A percentile compares a stretch with the other conserved stretches of the same genome.
These are phyloP conservation scores for Aureobasidium pullulans DNA, from an alignment of 2,329 filamentous ascomycete species.

Conservation along the genomic window DNA sequence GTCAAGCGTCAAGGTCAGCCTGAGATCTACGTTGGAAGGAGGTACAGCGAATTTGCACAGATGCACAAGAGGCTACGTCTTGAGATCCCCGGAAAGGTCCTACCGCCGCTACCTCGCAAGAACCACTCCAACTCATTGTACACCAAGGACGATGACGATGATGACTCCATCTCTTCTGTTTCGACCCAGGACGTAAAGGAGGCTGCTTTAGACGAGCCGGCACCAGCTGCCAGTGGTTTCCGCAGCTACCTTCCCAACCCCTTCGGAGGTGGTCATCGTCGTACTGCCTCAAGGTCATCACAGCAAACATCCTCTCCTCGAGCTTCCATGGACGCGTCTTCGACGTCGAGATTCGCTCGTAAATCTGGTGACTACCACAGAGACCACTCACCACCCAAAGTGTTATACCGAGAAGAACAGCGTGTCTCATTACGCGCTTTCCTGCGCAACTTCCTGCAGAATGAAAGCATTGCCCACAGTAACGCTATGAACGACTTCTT, in stretches of 20 bases:
- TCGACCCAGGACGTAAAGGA: slow-evolving; percentile 53
- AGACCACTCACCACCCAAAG: slow-evolving; percentile 22
- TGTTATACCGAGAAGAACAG: slow-evolving; percentile 81
- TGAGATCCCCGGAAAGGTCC: slow-evolving; percentile 83
- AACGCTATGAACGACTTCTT: slow-evolving; percentile 81
- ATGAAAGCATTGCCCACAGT: slow-evolving; percentile 74
- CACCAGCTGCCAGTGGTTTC: slow-evolving; percentile 27
- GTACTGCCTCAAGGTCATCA: slow-evolving; percentile 17
- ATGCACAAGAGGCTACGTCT: slow-evolving; percentile 72
- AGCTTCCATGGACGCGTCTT: slow-evolving; percentile 25
- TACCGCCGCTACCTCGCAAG: slow-evolving; percentile 82
- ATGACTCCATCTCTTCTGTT: slow-evolving; percentile 73
- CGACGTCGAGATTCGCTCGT: slow-evolving; percentile 17
- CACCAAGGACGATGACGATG: slow-evolving; percentile 49
- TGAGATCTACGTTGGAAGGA: slow-evolving; percentile 72
- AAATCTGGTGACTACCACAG: slow-evolving; percentile 18
- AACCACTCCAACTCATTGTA: slow-evolving; percentile 72
- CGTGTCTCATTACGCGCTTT: slow-evolving; percentile 87
- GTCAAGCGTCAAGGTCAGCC: slow-evolving; percentile 70
- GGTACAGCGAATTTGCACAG: slow-evolving; percentile 80
- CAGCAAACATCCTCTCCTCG: slow-evolving; percentile 22
- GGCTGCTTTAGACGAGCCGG: background rate
- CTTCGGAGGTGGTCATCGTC: slow-evolving; percentile 16
- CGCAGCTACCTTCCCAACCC: slow-evolving; percentile 34
- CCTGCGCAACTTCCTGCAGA: slow-evolving; percentile 76